Evolutionary conservation across 805 yeast genomes (phyloP), one percentile per base, ranked within the genome.

Genomic region (Saccharomycopsis sp.): DNA sequence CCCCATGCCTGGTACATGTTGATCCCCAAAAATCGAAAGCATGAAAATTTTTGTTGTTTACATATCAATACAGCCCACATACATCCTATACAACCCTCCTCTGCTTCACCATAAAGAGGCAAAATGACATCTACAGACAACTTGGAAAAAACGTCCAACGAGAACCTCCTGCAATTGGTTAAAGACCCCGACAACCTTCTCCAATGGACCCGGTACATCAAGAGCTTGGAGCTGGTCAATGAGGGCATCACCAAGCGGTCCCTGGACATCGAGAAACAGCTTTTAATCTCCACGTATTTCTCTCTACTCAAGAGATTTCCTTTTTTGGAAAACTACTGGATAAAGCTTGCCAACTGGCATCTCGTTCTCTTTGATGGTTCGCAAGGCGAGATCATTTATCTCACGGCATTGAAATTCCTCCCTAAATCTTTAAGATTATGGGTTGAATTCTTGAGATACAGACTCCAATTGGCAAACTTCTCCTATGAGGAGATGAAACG

Each of bases 271-370:
- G 69, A 73, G 50, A 61, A 75, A 5, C 65, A 70, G 20, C 58
- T 73, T 8, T 64, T 82, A 40, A 64, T 77, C 50, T 59, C 68
- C 2, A 66, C 79, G 1, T 80, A 76, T 62, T 72, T 71, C 50
- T 72, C 76, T 46, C 65, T 82, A 14, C 69, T 83, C 15, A 66
- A 67, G 1, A 72, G 74, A 52, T 83, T 69, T 63, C 88, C 89
- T 0, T 66, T 70, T 3, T 67, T 78, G 34, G 81, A 77, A 61
- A 79, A 78, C 51, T 80, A 80, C 63, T 84, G 88, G 88, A 68
- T 80, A n/a, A 72, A 76, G 44, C 81, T 71, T 65, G 85, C 86
- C 0, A 64, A 68, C 2, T 70, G 77, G 74, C 78, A 76, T 62
- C 78, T 74, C 62, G 69, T 67, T 34, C 65, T 80, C 34, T 83